Conservation (phyloP, 1,284 basidiomycete genomes). For the Tilletia caries region DNA sequence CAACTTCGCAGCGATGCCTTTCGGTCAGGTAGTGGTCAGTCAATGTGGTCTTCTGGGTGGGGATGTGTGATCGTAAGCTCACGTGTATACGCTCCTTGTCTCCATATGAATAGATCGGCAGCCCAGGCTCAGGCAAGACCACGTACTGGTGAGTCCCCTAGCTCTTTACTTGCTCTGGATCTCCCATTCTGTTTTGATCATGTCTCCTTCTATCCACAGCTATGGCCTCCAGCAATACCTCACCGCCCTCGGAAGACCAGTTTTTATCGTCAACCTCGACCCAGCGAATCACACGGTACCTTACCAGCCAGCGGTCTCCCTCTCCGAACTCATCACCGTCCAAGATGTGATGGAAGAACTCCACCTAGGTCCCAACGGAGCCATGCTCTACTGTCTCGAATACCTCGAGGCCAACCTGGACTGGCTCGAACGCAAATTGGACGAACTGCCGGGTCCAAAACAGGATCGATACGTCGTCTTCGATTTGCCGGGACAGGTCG, state of each 20-base stretch:
- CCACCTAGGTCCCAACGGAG: conserved; percentile 89
- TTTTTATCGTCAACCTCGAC: conserved; percentile 89
- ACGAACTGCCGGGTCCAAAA: conserved; percentile 37
- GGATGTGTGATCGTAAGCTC: too few species aligned
- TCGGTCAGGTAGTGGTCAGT: conserved; percentile 31
- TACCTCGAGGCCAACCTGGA: conserved; percentile 93
- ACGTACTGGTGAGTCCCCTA: conserved; percentile 36
- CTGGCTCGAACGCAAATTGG: conserved; percentile 74
- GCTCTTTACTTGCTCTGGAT: neutral
- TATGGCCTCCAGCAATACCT: conserved; percentile 62
- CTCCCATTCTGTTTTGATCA: too few species aligned
- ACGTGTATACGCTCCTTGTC: too few species aligned
- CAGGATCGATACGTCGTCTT: conserved; percentile 72
- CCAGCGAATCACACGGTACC: conserved; percentile 86
- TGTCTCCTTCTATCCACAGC: neutral
- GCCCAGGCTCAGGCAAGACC: conserved; percentile 48
- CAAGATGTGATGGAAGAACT: conserved; percentile 82
- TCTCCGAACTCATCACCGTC: conserved; percentile 81
- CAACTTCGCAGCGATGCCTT: conserved; percentile 25
- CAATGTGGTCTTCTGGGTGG: neutral
- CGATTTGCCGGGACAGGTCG: conserved; percentile 95
- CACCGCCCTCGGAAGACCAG: conserved; percentile 76
- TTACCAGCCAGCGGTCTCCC: conserved; percentile 84
- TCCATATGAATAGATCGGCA: conserved; percentile 25
- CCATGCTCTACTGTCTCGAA: conserved; percentile 95